A percentile compares a stretch with the other conserved stretches of the same genome.
Conservation (phyloP, 345 rosid species). For the sweet orange (Citrus sinensis) region DVS_A1.0 CM039164.1:1389001-1389500, state of each 20-base stretch:
- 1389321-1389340: not conserved
- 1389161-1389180: no score
- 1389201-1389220: constrained; percentile 12
- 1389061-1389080: no score
- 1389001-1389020: not conserved
- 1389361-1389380: not conserved
- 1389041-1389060: no score
- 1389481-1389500: not conserved
- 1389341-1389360: not conserved
- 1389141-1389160: constrained; percentile 6
- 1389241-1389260: constrained; percentile 10
- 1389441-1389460: not conserved
- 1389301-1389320: not conserved
- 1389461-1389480: not conserved
- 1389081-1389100: no score
- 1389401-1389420: constrained; percentile 15
- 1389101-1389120: no score
- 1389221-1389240: constrained; percentile 1
- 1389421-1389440: not conserved
- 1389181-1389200: no score
- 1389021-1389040: no score
- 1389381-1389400: constrained; percentile 31
- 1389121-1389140: not conserved
- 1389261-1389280: constrained; percentile 8
- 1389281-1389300: constrained; percentile 2